A percentile compares a stretch with the other conserved stretches of the same genome.
phyloP scores from a whole-genome alignment of 2,329 filamentous ascomycete genomes.

The Curvularia verruculosa region DNA sequence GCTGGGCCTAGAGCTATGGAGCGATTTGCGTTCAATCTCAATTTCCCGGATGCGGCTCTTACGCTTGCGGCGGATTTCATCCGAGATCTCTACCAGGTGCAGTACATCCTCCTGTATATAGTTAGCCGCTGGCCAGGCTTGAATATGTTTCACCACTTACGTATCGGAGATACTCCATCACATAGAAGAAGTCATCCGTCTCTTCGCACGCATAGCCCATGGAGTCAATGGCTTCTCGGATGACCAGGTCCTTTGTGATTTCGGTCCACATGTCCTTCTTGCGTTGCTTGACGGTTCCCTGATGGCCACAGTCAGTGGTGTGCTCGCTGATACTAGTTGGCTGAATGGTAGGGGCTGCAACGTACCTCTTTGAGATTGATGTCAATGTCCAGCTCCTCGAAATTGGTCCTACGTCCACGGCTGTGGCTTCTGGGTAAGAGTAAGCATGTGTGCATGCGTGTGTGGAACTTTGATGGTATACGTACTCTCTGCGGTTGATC shows the following conservation, averaged over 20 bases:
- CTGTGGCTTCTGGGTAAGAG: conserved; percentile 35
- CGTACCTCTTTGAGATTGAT: conserved; percentile 61
- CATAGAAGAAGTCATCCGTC: conserved; percentile 86
- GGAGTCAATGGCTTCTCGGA: conserved; percentile 83
- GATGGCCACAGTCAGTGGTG: conserved; percentile 52
- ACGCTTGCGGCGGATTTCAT: conserved; percentile 75
- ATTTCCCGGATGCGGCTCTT: conserved; percentile 65
- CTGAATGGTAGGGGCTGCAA: conserved; percentile 50
- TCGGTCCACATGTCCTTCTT: conserved; percentile 82
- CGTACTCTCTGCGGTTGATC: conserved; percentile 59
- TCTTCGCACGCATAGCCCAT: conserved; percentile 89
- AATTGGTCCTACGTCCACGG: conserved; percentile 52
- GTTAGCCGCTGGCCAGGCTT: conserved; percentile 17
- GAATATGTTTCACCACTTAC: conserved; percentile 62
- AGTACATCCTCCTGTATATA: conserved; percentile 78
- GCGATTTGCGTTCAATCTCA: conserved; percentile 64
- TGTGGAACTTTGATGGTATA: conserved; percentile 1
- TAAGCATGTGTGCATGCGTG: conserved; percentile 11
- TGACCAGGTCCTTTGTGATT: conserved; percentile 90
- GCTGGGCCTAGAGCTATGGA: conserved; percentile 56
- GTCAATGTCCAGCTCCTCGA: conserved; percentile 70
- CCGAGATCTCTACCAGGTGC: conserved; percentile 79
- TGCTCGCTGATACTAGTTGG: conserved; percentile 64
- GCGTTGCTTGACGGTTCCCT: conserved; percentile 45
- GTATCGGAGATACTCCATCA: conserved; percentile 87